Percentiles rank a stretch among this genome's conserved stretches.
Conservation (phyloP, 2,329 filamentous ascomycete species). For the Davidsoniella neocaledoniae region DNA sequence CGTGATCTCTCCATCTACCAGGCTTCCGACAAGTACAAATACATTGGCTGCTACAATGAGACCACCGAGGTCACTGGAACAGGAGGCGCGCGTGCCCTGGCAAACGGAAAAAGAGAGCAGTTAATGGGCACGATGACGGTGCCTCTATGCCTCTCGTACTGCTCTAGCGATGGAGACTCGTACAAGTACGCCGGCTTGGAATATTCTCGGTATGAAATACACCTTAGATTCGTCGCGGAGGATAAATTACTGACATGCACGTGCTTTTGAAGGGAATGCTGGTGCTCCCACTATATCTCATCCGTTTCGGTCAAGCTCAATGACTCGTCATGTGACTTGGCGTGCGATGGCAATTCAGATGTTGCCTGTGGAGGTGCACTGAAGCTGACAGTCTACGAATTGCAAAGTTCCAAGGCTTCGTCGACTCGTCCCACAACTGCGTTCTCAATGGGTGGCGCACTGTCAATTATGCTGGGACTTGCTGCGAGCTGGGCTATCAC, state of each 20-base stretch:
- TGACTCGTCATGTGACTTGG: constrained; percentile 31
- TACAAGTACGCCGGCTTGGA: constrained; percentile 38
- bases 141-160: constrained; percentile 33
- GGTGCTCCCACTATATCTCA: constrained; percentile 36
- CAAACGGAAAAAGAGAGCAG: constrained; percentile 25
- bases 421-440: too few species aligned
- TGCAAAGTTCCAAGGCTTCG: constrained; percentile 6
- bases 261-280: constrained; percentile 33
- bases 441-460: neutral
- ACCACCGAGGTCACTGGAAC: constrained; percentile 29
- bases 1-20: constrained; percentile 20
- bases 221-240: constrained; percentile 11
- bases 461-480: neutral
- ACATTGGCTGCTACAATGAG: constrained; percentile 43
- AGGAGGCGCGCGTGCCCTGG: constrained; percentile 29
- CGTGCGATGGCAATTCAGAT: constrained; percentile 35
- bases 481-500: too few species aligned
- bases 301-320: constrained; percentile 28
- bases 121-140: constrained; percentile 33
- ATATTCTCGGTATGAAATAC: constrained; percentile 25
- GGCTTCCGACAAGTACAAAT: constrained; percentile 25
- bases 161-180: constrained; percentile 22
- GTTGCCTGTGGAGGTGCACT: constrained; percentile 38
- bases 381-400: constrained; percentile 29
- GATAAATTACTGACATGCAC: neutral